phyloP scores from a whole-genome alignment of 23 red algal genomes.

The Gracilaria caudata region DNA sequence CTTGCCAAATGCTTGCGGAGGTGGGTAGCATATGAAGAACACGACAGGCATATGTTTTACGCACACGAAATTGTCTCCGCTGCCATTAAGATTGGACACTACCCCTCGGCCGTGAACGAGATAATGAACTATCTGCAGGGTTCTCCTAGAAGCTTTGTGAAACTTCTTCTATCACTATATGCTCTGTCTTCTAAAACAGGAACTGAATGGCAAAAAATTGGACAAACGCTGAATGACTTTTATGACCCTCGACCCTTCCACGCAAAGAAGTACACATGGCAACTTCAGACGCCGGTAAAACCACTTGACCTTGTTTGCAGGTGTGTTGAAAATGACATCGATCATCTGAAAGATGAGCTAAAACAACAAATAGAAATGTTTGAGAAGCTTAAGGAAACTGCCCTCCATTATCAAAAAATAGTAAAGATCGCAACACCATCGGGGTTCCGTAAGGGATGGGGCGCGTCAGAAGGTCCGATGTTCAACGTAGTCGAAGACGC shows the following conservation, averaged over 20 bases:
- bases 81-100: background rate
- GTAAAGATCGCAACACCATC: background rate
- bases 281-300: background rate
- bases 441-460: background rate
- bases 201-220: constrained; percentile 8
- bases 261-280: constrained; percentile 1
- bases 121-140: background rate
- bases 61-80: background rate
- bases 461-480: background rate
- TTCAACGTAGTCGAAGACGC: background rate
- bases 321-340: constrained; percentile 10
- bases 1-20: background rate
- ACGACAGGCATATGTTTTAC: constrained; percentile 1
- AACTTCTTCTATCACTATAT: background rate
- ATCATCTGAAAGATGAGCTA: background rate
- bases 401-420: background rate
- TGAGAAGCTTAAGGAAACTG: background rate
- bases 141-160: background rate
- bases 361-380: background rate
- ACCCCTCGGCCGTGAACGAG: constrained; percentile 8
- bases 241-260: constrained; percentile 8
- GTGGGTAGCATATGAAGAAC: constrained; percentile 18
- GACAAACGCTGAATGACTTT: background rate
- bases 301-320: background rate
- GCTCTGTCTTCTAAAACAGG: background rate